Evolutionary conservation across 2,329 filamentous ascomycete genomes (phyloP), one percentile per base, ranked within the genome.

Genomic region (Aaosphaeria pasadenensis): DNA sequence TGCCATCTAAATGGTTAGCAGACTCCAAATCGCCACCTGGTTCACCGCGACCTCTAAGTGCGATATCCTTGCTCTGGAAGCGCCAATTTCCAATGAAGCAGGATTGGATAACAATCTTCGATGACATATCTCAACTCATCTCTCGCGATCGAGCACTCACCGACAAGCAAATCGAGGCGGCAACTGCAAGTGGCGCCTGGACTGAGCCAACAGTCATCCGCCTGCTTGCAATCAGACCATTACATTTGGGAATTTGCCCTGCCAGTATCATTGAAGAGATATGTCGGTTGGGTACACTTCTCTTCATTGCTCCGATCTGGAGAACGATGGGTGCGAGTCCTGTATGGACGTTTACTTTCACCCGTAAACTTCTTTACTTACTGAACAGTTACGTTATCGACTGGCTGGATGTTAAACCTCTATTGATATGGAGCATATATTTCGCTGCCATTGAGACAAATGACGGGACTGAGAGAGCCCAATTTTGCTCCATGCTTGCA

Each of bases 1-100:
- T 67, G 38, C 63, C 64, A 11, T 32, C 17, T 2, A 48, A 49
- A 44, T 67, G 63, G 64, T 42, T 45, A 30, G 24, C 31, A 6
- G 46, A 60, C 33, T 58, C 58, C 45, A 66, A 71, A 75, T 72
- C 77, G 70, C 73, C 76, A 74, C 74, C 81, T 77, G 78, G 75
- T 79, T 79, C 82, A 78, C 80, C 81, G 72, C 74, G 75, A 68
- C 77, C 78, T 63, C 60, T 57, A 57, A 63, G 63, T 62, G 75
- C 73, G 65, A 72, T 84, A 72, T 83, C 75, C 72, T 77, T 80
- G 68, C 69, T 74, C 53, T 80, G 71, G 77, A 81, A 85, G 80
- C 80, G 80, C 9, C 54, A 57, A n/a, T 38, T 66, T 11, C 60
- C 59, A 1, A 58, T 53, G 48, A 44, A 49, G 24, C 41, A 30